Percentiles rank a stretch among this genome's conserved stretches.
phyloP scores from a whole-genome alignment of 75 land plant species.

The Pinus albicaulis region DNA sequence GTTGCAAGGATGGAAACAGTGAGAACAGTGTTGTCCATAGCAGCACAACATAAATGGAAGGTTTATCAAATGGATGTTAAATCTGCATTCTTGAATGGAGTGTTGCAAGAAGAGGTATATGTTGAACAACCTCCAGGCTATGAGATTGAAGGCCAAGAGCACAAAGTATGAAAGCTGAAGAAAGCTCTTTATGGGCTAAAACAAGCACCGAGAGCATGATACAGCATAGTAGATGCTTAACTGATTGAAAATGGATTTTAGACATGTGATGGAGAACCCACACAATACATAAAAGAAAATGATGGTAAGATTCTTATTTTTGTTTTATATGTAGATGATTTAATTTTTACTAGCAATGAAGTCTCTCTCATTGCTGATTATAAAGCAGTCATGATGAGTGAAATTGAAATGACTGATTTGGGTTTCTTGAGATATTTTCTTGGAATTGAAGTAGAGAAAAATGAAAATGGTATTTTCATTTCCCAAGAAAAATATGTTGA shows the following conservation, averaged over 20 bases:
- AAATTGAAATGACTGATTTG: not conserved
- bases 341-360: not conserved
- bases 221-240: too few relatives aligned
- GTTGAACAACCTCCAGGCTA: too few relatives aligned
- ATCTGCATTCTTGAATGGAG: too few relatives aligned
- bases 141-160: too few relatives aligned
- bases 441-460: not conserved
- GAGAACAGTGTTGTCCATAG: too few relatives aligned
- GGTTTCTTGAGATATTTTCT: not conserved
- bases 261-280: not conserved
- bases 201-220: too few relatives aligned
- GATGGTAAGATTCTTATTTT: not conserved
- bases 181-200: too few relatives aligned
- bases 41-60: too few relatives aligned
- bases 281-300: not conserved
- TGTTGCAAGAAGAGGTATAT: too few relatives aligned
- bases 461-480: not conserved
- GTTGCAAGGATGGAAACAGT: too few relatives aligned
- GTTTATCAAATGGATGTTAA: too few relatives aligned
- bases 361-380: not conserved
- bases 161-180: too few relatives aligned
- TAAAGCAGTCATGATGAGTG: not conserved
- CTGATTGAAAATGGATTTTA: not conserved
- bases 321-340: not conserved
- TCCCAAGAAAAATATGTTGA: not conserved